Conservation (phyloP, 495 filamentous ascomycete species). For the Immersiella caudata region DNA sequence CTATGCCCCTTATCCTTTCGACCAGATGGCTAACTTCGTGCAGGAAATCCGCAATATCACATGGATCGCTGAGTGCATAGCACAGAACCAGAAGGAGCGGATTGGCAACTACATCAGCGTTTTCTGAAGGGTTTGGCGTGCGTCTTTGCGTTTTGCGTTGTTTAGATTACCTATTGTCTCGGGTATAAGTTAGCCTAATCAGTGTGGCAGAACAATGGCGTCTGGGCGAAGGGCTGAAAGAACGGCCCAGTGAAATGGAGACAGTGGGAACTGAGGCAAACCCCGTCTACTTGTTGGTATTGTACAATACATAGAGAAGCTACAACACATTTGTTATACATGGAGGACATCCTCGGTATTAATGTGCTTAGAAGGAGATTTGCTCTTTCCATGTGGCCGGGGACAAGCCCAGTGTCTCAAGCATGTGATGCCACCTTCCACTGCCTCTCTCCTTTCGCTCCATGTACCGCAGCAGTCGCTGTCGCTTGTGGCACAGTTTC, state of each 20-base stretch:
- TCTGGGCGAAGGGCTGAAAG: conserved; percentile 23
- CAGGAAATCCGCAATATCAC: conserved; percentile 99
- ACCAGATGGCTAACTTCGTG: neutral
- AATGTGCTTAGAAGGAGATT: conserved; percentile 66
- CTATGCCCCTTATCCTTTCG: conserved; percentile 2
- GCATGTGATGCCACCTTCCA: conserved; percentile 80
- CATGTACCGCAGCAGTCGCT: conserved; percentile 85
- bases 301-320: conserved; percentile 46
- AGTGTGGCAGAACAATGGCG: conserved; percentile 25
- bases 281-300: conserved; percentile 34
- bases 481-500: conserved; percentile 82
- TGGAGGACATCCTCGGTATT: conserved; percentile 12
- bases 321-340: conserved; percentile 27
- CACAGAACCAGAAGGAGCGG: conserved; percentile 98
- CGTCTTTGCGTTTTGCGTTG: conserved; percentile 14
- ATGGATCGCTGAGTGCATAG: conserved; percentile 99
- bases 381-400: conserved; percentile 86
- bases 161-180: conserved; percentile 37
- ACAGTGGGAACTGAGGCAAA: conserved; percentile 10
- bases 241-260: conserved; percentile 17
- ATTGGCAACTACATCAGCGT: conserved; percentile 99
- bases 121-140: conserved; percentile 54
- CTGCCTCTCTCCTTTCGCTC: conserved; percentile 88
- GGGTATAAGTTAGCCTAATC: conserved; percentile 27
- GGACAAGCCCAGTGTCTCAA: conserved; percentile 79